Percentiles rank a stretch among this genome's conserved stretches.
Evolutionary conservation across 2,329 filamentous ascomycete species (phyloP).

Genomic region (Paracoccidioides lutzii): DNA sequence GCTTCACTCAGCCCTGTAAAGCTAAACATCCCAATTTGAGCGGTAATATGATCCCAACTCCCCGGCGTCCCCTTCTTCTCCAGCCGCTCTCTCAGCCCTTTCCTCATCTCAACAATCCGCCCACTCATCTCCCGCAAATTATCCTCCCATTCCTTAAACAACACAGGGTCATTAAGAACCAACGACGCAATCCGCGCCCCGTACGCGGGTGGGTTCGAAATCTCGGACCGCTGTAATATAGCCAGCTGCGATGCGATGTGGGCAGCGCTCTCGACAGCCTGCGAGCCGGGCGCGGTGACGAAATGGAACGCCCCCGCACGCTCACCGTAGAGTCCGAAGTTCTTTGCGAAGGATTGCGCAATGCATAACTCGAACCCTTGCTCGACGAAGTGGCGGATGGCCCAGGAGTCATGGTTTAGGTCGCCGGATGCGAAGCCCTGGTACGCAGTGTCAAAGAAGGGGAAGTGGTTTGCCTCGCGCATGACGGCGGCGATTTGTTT

Average conservation of each 20-base stretch:
- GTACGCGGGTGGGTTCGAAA: slow-evolving; percentile 91
- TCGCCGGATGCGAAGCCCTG: slow-evolving; percentile 94
- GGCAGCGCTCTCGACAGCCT: slow-evolving; percentile 46
- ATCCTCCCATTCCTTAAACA: slow-evolving; percentile 86
- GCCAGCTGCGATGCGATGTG: slow-evolving; percentile 78
- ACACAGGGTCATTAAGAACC: slow-evolving; percentile 65
- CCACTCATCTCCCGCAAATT: slow-evolving; percentile 90
- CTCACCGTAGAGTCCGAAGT: slow-evolving; percentile 82
- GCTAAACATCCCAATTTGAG: slow-evolving; percentile 99
- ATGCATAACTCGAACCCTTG: slow-evolving; percentile 65
- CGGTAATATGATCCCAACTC: slow-evolving; percentile 91
- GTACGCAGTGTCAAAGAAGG: slow-evolving; percentile 97
- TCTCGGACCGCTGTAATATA: slow-evolving; percentile 91
- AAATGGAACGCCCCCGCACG: slow-evolving; percentile 94
- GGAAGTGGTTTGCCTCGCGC: slow-evolving; percentile 70
- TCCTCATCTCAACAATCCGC: slow-evolving; percentile 85
- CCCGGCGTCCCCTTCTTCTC: slow-evolving; percentile 78
- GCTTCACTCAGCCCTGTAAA: slow-evolving; percentile 47
- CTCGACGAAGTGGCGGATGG: slow-evolving; percentile 88
- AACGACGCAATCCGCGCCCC: slow-evolving; percentile 78
- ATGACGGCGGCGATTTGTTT: slow-evolving; percentile 71
- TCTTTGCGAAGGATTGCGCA: slow-evolving; percentile 51
- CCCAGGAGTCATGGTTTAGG: slow-evolving; percentile 70
- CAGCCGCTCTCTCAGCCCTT: slow-evolving; percentile 61
- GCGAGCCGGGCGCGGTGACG: slow-evolving; percentile 58